Conservation (phyloP, 106 monocot species). For the Xerophyta viscosa region DNA sequence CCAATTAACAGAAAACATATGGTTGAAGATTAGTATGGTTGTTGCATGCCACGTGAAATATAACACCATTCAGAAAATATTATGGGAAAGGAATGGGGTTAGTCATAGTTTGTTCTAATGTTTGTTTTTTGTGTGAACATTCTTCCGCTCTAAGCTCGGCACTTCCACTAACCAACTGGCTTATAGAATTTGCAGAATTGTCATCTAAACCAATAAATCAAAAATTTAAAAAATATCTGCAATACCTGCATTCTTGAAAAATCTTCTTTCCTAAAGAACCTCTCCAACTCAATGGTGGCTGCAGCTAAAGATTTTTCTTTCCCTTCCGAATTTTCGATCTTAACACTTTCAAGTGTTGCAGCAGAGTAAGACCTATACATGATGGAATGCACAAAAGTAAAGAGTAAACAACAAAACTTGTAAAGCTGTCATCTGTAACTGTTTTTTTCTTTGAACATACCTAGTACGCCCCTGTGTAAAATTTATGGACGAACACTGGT, state of each 20-base stretch:
- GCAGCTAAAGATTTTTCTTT: constrained; percentile 61
- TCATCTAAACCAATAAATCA: too few species aligned
- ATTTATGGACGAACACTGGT: constrained; percentile 1
- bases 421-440: constrained; percentile 4
- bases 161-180: too few species aligned
- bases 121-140: too few species aligned
- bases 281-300: constrained; percentile 79
- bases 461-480: constrained; percentile 23
- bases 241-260: constrained; percentile 89
- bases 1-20: too few species aligned
- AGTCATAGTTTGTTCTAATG: too few species aligned
- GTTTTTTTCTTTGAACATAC: constrained; percentile 32
- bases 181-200: too few species aligned
- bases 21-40: too few species aligned
- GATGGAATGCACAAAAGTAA: neutral
- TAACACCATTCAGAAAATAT: too few species aligned
- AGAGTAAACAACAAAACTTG: constrained; percentile 1
- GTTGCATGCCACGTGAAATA: too few species aligned
- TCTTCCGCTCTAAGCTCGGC: too few species aligned
- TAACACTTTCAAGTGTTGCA: constrained; percentile 61
- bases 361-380: constrained; percentile 59
- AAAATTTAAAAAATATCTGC: neutral
- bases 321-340: constrained; percentile 46
- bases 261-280: constrained; percentile 89
- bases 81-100: too few species aligned